Percentiles rank a stretch among this genome's conserved stretches.
These are phyloP conservation scores for Fomitopsis pulvina DNA, from an alignment of 768 basidiomycete species.

Conservation along the genomic window DNA sequence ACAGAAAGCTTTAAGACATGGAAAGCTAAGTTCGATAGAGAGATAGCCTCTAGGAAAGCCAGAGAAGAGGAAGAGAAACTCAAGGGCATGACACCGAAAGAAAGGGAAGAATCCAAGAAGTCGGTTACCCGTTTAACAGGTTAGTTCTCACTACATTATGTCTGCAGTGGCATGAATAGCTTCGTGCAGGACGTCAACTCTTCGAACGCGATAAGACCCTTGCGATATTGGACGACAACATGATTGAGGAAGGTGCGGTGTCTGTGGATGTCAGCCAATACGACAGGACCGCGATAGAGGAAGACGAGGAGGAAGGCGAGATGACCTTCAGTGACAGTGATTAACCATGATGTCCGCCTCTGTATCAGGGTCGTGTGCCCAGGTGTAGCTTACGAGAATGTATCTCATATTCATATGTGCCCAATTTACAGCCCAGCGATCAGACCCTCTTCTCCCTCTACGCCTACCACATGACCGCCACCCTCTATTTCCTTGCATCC, in stretches of 20 bases:
- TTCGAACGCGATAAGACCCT: slow-evolving; percentile 81
- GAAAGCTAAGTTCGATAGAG: slow-evolving; percentile 74
- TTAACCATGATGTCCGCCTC: slow-evolving; percentile 21
- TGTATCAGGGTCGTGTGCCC: background rate
- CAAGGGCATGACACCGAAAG: slow-evolving; percentile 65
- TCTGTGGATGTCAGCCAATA: slow-evolving; percentile 91
- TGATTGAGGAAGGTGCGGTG: slow-evolving; percentile 80
- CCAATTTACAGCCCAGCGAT: slow-evolving; percentile 48
- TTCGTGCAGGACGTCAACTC: slow-evolving; percentile 73
- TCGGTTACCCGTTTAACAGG: slow-evolving; percentile 59
- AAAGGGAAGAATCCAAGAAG: slow-evolving; percentile 79
- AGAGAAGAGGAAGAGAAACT: slow-evolving; percentile 76
- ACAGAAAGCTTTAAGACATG: slow-evolving; percentile 72
- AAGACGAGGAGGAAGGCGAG: slow-evolving; percentile 56
- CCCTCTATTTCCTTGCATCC: slow-evolving; percentile 54
- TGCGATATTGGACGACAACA: slow-evolving; percentile 63
- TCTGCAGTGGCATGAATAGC: slow-evolving; percentile 3
- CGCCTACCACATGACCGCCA: slow-evolving; percentile 46
- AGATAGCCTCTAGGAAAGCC: slow-evolving; percentile 48
- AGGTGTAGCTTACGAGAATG: background rate
- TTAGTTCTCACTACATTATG: slow-evolving; percentile 26
- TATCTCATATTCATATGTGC: background rate
- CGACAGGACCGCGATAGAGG: slow-evolving; percentile 52
- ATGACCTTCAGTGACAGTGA: slow-evolving; percentile 87
- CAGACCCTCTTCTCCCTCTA: slow-evolving; percentile 46